A percentile compares a stretch with the other conserved stretches of the same genome.
Conservation (phyloP, 2,329 filamentous ascomycete species). For the Fusarium fujikuroi region DNA sequence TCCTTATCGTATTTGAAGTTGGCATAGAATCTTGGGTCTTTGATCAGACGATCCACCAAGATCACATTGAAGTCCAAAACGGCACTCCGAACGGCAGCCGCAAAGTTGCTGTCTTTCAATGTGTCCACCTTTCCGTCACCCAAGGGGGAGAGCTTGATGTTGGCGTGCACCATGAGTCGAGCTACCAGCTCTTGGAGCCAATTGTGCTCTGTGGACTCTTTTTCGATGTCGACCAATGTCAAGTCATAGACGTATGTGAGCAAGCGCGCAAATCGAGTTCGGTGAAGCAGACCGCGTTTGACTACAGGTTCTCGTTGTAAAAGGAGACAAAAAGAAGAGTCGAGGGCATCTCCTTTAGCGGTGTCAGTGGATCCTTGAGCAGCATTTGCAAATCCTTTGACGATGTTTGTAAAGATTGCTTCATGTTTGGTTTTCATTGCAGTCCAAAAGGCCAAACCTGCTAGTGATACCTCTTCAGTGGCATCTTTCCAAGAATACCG, state of each 20-base stretch:
- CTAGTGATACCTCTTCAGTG: slow-evolving; percentile 31
- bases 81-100: slow-evolving; percentile 36
- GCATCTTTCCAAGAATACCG: slow-evolving; percentile 31
- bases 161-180: slow-evolving; percentile 25
- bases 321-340: slow-evolving; percentile 31
- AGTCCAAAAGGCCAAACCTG: slow-evolving; percentile 43
- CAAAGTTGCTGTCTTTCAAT: slow-evolving; percentile 36
- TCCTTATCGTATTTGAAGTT: slow-evolving; percentile 34
- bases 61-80: slow-evolving; percentile 42
- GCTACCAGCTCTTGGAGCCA: slow-evolving; percentile 24
- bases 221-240: slow-evolving; percentile 22
- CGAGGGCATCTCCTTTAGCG: slow-evolving; percentile 20
- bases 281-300: slow-evolving; percentile 14
- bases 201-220: slow-evolving; percentile 9
- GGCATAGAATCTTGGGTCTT: slow-evolving; percentile 48
- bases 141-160: slow-evolving; percentile 25
- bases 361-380: not conserved
- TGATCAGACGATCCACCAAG: slow-evolving; percentile 43
- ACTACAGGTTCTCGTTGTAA: slow-evolving; percentile 24
- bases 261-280: slow-evolving; percentile 31
- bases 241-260: slow-evolving; percentile 42
- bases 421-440: slow-evolving; percentile 40
- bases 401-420: slow-evolving; percentile 38
- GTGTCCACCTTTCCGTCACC: slow-evolving; percentile 5
- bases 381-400: slow-evolving; percentile 4